A percentile compares a stretch with the other conserved stretches of the same genome.
Conservation (phyloP, 2,329 filamentous ascomycete species). For the Exophiala sp. region DNA sequence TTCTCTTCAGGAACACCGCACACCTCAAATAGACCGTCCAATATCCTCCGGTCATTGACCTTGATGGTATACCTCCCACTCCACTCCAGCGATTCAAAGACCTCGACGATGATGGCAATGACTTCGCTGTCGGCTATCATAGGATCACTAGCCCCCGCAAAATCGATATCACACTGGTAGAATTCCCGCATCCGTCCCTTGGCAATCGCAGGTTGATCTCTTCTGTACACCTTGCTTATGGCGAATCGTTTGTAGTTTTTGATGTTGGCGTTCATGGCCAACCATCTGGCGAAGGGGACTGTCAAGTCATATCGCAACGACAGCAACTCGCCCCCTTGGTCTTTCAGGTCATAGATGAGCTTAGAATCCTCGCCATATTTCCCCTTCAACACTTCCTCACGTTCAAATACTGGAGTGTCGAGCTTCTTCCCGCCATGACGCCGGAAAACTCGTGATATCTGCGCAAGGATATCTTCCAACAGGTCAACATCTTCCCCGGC, state of each 20-base stretch:
- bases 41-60: slow-evolving; percentile 88
- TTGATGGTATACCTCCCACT: slow-evolving; percentile 75
- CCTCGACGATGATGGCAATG: slow-evolving; percentile 73
- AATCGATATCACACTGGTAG: slow-evolving; percentile 96
- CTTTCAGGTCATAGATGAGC: slow-evolving; percentile 82
- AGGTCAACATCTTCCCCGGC: slow-evolving; percentile 71
- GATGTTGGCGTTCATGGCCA: slow-evolving; percentile 81
- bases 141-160: slow-evolving; percentile 69
- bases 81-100: slow-evolving; percentile 76
- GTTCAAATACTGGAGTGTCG: slow-evolving; percentile 78
- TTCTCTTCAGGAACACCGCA: slow-evolving; percentile 83
- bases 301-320: slow-evolving; percentile 83
- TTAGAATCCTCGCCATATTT: slow-evolving; percentile 93
- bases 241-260: slow-evolving; percentile 89
- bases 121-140: slow-evolving; percentile 94
- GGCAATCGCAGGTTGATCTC: slow-evolving; percentile 77
- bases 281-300: slow-evolving; percentile 83
- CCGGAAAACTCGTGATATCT: slow-evolving; percentile 74
- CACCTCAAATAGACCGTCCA: slow-evolving; percentile 87
- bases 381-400: slow-evolving; percentile 77
- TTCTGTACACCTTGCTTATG: slow-evolving; percentile 83
- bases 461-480: slow-evolving; percentile 70
- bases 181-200: slow-evolving; percentile 94
- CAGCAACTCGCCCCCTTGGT: slow-evolving; percentile 79
- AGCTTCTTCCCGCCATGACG: slow-evolving; percentile 73